Evolutionary conservation across 2,329 filamentous ascomycete genomes (phyloP).

Genomic region (Talaromyces sp.): DNA sequence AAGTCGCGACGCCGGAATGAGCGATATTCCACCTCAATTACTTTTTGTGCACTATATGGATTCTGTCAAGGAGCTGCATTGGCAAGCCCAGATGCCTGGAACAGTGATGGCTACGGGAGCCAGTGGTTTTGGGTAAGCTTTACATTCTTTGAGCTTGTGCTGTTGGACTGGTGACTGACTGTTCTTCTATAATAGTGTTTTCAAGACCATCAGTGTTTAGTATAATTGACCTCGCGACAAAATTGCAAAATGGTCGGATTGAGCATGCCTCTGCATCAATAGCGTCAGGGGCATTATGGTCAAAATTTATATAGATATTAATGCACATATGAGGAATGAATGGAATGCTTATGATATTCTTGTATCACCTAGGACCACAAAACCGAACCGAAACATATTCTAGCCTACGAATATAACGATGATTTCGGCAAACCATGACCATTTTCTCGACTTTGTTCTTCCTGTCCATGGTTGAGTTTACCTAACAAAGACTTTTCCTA

Average conservation of each 20-base stretch:
- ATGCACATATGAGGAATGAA: conserved; percentile 12
- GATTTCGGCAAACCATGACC: too few relatives aligned
- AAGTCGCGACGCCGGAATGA: conserved; percentile 79
- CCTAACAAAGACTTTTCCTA: not conserved
- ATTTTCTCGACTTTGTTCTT: not conserved
- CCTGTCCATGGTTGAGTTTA: not conserved
- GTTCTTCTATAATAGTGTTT: conserved; percentile 54
- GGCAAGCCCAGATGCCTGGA: conserved; percentile 94
- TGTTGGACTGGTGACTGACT: conserved; percentile 6
- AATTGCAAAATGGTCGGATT: not conserved
- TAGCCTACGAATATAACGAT: too few relatives aligned
- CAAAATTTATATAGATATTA: conserved; percentile 11
- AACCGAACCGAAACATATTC: not conserved
- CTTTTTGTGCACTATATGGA: conserved; percentile 97
- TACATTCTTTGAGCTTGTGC: not conserved
- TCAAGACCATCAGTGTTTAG: conserved; percentile 77
- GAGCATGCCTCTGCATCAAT: not conserved
- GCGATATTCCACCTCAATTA: conserved; percentile 89
- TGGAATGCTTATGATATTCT: not conserved
- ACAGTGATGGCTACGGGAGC: conserved; percentile 85
- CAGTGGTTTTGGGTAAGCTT: conserved; percentile 66
- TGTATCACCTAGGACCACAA: too few relatives aligned
- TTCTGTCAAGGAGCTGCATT: conserved; percentile 91
- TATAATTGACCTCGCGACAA: not conserved
- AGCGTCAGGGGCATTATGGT: not conserved